A percentile compares a stretch with the other conserved stretches of the same genome.
Evolutionary conservation across 2,329 filamentous ascomycete species (phyloP).

Genomic region (Phialocephala subalpina): DNA sequence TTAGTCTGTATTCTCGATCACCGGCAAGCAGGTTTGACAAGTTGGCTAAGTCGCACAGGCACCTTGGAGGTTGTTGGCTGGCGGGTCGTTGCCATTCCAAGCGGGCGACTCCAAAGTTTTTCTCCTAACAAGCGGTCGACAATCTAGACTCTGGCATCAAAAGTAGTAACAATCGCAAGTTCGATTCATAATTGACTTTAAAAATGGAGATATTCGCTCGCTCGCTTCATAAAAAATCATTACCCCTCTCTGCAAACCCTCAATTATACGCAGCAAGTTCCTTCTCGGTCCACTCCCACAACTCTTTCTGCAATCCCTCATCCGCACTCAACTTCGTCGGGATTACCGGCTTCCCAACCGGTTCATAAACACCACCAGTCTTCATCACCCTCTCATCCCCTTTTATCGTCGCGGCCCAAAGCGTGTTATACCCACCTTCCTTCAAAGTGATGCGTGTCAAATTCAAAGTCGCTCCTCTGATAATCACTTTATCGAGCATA

Average conservation of each 20-base stretch:
- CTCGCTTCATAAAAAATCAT: background rate
- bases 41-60: too few species aligned
- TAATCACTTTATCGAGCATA: background rate
- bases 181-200: too few species aligned
- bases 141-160: too few species aligned
- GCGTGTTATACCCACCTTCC: conserved; percentile 46
- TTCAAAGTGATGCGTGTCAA: conserved; percentile 27
- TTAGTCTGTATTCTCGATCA: too few species aligned
- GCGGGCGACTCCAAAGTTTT: too few species aligned
- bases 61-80: too few species aligned
- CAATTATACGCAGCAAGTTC: conserved; percentile 15
- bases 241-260: background rate
- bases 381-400: conserved; percentile 31
- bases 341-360: conserved; percentile 43
- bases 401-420: conserved; percentile 48
- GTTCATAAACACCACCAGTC: conserved; percentile 48
- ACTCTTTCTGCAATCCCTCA: conserved; percentile 40
- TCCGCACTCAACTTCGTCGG: conserved; percentile 37
- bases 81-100: too few species aligned
- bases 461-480: conserved; percentile 16
- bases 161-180: too few species aligned
- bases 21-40: too few species aligned
- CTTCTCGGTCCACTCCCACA: conserved; percentile 48
- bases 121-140: too few species aligned
- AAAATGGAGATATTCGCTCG: background rate